Conservation (phyloP, 2,329 filamentous ascomycete genomes). For the Zalaria sp. region DNA sequence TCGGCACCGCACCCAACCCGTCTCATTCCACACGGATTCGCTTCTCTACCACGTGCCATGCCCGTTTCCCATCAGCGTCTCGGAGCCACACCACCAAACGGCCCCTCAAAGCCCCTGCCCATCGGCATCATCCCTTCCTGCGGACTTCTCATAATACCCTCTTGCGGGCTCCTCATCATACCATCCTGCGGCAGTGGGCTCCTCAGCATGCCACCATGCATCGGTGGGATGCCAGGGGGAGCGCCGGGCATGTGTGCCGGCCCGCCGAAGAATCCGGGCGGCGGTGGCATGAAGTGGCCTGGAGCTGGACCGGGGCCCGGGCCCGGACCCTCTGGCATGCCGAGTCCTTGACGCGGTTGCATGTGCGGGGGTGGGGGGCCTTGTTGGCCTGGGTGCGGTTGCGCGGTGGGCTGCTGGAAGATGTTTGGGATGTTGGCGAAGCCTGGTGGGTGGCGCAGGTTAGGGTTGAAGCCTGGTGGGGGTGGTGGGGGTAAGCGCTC, state of each 20-base stretch:
- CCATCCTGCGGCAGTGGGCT: slow-evolving; percentile 1
- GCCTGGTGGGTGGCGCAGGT: slow-evolving; percentile 18
- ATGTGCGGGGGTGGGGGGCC: slow-evolving; percentile 5
- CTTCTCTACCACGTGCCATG: too few relatives aligned
- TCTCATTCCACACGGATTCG: too few relatives aligned
- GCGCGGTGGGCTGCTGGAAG: slow-evolving; percentile 13
- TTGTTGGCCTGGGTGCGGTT: slow-evolving; percentile 4
- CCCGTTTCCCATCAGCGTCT: too few relatives aligned
- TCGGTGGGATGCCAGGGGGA: slow-evolving; percentile 4
- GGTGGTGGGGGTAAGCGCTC: slow-evolving; percentile 3
- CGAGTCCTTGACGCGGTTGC: background rate
- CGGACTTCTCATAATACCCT: background rate
- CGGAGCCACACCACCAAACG: background rate
- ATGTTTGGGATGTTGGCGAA: slow-evolving; percentile 15
- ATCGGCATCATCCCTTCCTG: slow-evolving; percentile 1
- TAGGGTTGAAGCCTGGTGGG: slow-evolving; percentile 18
- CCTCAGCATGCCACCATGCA: background rate
- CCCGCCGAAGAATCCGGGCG: slow-evolving; percentile 4
- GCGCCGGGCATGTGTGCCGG: slow-evolving; percentile 2
- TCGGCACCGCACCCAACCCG: too few relatives aligned
- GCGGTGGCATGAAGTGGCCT: slow-evolving; percentile 1
- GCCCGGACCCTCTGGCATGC: background rate
- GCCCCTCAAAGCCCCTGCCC: background rate
- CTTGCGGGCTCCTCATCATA: slow-evolving; percentile 3
- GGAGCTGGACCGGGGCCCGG: slow-evolving; percentile 1